Evolutionary conservation across 2,329 filamentous ascomycete genomes (phyloP).

Genomic region (Neonectria coccinea): DNA sequence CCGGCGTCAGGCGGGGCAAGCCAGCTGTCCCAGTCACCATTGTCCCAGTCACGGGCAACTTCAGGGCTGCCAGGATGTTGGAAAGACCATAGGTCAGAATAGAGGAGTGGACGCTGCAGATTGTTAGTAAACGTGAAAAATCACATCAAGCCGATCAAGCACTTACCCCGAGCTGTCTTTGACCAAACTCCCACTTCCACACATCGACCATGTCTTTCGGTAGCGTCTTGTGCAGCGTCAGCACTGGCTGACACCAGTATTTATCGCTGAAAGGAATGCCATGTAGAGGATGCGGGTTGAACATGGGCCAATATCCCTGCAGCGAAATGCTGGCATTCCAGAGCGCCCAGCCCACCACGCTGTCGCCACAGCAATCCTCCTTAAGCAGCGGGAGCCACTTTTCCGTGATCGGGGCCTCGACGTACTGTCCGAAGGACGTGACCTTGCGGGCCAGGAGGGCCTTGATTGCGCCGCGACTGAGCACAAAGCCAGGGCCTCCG

Average conservation of each 20-base stretch:
- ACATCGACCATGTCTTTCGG: constrained; percentile 61
- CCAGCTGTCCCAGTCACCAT: constrained; percentile 49
- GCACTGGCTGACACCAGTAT: constrained; percentile 64
- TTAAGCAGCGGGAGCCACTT: constrained; percentile 56
- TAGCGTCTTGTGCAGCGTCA: constrained; percentile 62
- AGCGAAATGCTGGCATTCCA: constrained; percentile 58
- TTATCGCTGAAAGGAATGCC: constrained; percentile 58
- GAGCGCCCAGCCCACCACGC: constrained; percentile 61
- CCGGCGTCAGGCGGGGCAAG: constrained; percentile 40
- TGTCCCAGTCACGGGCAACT: constrained; percentile 47
- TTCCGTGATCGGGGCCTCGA: constrained; percentile 53
- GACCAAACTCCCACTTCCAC: constrained; percentile 59
- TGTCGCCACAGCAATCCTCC: constrained; percentile 65
- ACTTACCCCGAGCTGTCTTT: constrained; percentile 50
- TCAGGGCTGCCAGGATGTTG: constrained; percentile 48
- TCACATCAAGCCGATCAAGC: background rate
- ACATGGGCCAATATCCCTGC: constrained; percentile 62
- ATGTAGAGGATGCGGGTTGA: constrained; percentile 63
- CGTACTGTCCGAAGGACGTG: constrained; percentile 51
- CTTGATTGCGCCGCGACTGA: constrained; percentile 59
- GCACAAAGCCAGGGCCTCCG: constrained; percentile 60
- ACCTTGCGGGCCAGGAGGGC: constrained; percentile 51
- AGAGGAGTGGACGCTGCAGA: constrained; percentile 50
- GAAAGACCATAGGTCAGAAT: constrained; percentile 54
- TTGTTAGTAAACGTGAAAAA: constrained; percentile 28